Base-by-base conservation (phyloP, 441 rosid genomes). In the Jatropha multifida region DNA sequence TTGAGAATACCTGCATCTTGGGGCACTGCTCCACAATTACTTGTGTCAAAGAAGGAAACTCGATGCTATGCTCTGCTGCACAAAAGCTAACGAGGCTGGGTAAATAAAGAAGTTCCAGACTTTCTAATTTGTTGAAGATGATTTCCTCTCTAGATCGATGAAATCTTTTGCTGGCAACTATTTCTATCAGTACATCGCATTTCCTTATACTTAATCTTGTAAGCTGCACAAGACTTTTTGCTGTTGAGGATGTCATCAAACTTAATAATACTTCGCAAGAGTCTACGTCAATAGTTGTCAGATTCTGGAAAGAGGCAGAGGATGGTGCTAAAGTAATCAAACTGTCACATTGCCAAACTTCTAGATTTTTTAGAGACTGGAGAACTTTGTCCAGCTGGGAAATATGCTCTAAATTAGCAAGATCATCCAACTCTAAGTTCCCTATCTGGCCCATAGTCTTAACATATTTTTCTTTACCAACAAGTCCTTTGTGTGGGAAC, bases 81-180 rank as follows among this genome's bases (percentile, higher is more conserved):
- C 68, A 81, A 42, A 83, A 81, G 63, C 61, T 55, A 20, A 49
- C 9, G 41, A 83, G 81, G 67, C 49, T 80, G 26, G 66, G 68
- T 62, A 78, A 72, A 13, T 37, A 46, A 23, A 46, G 5, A 41
- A 77, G 76, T 23, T 13, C 40, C 46, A 65, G 26, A 37, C 7
- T 27, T 51, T 41, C 5, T 51, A 81, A 62, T 65, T 41, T 56
- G 14, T n/a, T 49, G 64, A 81, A 81, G 6, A 60, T 7, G 7
- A 79, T 73, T 17, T 59, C 64, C 6, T 17, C 67, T 8, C n/a
- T 40, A 2, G 17, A 14, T 49, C 54, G 18, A 14, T 14, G 3
- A 7, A 41, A 48, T 69, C 15, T 71, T 7, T 77, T 74, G 2
- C 7, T 68, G 48, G 62, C 55, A 15, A 81, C 14, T 2, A 81